phyloP scores from a whole-genome alignment of 345 rosid genomes.

The Eucalyptus regnans region DNA sequence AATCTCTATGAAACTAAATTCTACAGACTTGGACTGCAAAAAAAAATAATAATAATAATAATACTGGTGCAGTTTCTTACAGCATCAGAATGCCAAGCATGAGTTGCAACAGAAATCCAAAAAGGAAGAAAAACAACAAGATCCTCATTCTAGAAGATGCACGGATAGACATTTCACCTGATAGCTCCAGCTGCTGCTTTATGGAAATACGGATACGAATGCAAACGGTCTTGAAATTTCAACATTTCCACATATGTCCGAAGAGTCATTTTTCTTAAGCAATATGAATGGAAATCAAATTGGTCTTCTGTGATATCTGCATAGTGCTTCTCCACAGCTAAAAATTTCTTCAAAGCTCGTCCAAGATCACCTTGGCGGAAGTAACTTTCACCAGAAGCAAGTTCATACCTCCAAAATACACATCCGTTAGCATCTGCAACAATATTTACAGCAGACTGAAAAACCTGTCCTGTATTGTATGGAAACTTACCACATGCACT shows the following conservation, averaged over 20 bases:
- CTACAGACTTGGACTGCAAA: background rate
- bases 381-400: slow-evolving; percentile 95
- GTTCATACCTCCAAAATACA: slow-evolving; percentile 71
- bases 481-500: slow-evolving; percentile 93
- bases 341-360: slow-evolving; percentile 80
- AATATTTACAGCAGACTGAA: background rate
- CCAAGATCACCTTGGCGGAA: slow-evolving; percentile 97
- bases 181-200: slow-evolving; percentile 93
- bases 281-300: slow-evolving; percentile 98
- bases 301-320: slow-evolving; percentile 97
- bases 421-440: background rate
- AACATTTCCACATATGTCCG: slow-evolving; percentile 98
- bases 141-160: background rate
- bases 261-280: slow-evolving; percentile 94
- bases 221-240: slow-evolving; percentile 93
- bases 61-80: background rate
- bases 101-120: background rate
- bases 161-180: slow-evolving; percentile 36
- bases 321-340: slow-evolving; percentile 98
- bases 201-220: slow-evolving; percentile 86
- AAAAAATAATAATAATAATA: too few relatives aligned
- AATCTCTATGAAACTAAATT: background rate
- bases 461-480: background rate
- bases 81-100: background rate
- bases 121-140: background rate